Conservation (phyloP, 805 yeast genomes). For the Pichia nakasei region DNA sequence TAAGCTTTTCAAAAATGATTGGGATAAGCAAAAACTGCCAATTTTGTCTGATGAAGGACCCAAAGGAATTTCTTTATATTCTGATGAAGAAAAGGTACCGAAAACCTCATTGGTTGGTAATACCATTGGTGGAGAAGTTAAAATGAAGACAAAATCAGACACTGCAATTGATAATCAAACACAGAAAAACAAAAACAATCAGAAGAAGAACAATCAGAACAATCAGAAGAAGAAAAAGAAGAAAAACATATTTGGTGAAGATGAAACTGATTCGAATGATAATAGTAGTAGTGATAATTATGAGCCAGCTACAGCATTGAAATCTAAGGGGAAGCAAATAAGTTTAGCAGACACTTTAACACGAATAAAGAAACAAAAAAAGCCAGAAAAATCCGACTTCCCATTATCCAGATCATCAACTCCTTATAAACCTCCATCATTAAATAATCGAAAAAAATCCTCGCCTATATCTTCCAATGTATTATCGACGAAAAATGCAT, state of each 20-base stretch:
- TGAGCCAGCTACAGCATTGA: neutral
- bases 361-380: conserved; percentile 6
- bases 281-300: neutral
- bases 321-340: neutral
- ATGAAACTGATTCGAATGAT: conserved; percentile 11
- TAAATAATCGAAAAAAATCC: neutral
- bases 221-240: neutral
- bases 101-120: neutral
- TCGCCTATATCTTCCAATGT: neutral
- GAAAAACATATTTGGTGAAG: conserved; percentile 15
- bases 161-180: neutral
- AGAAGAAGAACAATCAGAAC: neutral
- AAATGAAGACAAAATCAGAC: too few relatives aligned
- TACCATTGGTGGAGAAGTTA: neutral
- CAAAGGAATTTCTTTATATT: conserved; percentile 14
- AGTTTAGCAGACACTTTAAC: conserved; percentile 3
- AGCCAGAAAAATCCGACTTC: neutral
- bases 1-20: conserved; percentile 41
- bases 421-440: neutral
- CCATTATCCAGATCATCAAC: neutral
- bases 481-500: neutral
- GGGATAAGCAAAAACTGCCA: conserved; percentile 47
- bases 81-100: conserved; percentile 6
- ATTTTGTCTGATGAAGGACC: conserved; percentile 17
- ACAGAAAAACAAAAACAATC: neutral